These are phyloP conservation scores for Cenococcum geophilum DNA, from an alignment of 495 filamentous ascomycete species.

Conservation along the genomic window DNA sequence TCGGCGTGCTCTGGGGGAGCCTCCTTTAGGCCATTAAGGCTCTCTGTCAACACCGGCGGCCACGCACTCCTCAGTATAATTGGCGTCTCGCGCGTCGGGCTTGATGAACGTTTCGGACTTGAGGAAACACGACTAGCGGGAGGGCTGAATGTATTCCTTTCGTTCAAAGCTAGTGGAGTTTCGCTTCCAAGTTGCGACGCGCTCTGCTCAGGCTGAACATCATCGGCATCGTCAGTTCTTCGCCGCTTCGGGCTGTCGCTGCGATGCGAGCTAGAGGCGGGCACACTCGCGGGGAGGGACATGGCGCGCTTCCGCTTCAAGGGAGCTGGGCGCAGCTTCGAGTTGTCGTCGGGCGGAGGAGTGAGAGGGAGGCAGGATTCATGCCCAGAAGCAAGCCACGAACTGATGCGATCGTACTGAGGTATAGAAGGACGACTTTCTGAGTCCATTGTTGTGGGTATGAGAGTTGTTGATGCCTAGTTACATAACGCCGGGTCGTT, in stretches of 20 bases:
- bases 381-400: constrained; percentile 8
- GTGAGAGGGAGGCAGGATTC: constrained; percentile 11
- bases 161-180: constrained; percentile 12
- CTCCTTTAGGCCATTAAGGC: constrained; percentile 15
- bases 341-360: constrained; percentile 12
- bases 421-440: constrained; percentile 5
- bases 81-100: neutral
- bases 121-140: constrained; percentile 4
- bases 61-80: constrained; percentile 4
- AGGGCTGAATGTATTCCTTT: constrained; percentile 10
- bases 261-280: constrained; percentile 9
- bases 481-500: neutral
- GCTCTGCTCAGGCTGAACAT: constrained; percentile 16
- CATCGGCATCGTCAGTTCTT: constrained; percentile 20
- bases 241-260: constrained; percentile 22
- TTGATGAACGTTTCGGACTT: constrained; percentile 1
- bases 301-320: constrained; percentile 17
- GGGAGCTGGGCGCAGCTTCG: constrained; percentile 5
- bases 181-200: constrained; percentile 11
- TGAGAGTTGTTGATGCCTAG: constrained; percentile 10
- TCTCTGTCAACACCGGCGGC: constrained; percentile 1
- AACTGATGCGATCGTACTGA: no score
- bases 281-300: constrained; percentile 9
- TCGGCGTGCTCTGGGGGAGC: constrained; percentile 8
- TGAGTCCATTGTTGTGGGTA: constrained; percentile 9